Evolutionary conservation across 2,329 filamentous ascomycete species (phyloP).

Genomic region (Xylaria polymorpha): DNA sequence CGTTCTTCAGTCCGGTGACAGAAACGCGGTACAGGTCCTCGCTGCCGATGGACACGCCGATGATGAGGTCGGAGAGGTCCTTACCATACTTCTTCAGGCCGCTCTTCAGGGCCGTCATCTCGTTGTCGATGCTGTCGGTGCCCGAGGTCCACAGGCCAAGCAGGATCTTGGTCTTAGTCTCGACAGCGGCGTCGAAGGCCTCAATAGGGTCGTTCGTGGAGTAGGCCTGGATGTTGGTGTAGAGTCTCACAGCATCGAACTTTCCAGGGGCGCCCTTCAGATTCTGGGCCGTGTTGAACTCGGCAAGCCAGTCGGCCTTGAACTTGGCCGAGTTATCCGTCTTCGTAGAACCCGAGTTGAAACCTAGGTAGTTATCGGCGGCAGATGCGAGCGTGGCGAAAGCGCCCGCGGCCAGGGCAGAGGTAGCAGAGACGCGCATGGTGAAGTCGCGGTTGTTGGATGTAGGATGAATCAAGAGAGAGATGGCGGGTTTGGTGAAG

Average conservation of each 20-base stretch:
- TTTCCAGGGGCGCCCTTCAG: constrained; percentile 48
- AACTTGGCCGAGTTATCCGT: constrained; percentile 47
- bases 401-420: constrained; percentile 33
- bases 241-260: constrained; percentile 48
- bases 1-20: constrained; percentile 45
- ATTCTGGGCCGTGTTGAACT: constrained; percentile 49
- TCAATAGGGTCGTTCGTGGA: constrained; percentile 67
- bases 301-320: constrained; percentile 48
- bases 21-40: constrained; percentile 66
- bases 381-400: constrained; percentile 42
- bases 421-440: constrained; percentile 39
- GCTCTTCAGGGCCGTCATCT: constrained; percentile 62
- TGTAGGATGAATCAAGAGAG: neutral
- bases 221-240: constrained; percentile 44
- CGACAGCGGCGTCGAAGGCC: constrained; percentile 72
- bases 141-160: constrained; percentile 64
- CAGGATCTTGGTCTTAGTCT: constrained; percentile 61
- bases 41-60: constrained; percentile 65
- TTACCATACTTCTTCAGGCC: constrained; percentile 59
- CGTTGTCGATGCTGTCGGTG: constrained; percentile 54
- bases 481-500: neutral
- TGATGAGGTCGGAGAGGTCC: constrained; percentile 57
- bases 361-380: constrained; percentile 47
- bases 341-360: constrained; percentile 50
- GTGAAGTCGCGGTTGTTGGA: constrained; percentile 10